Evolutionary conservation across 2,329 filamentous ascomycete genomes (phyloP), one percentile per base, ranked within the genome.

Genomic region (Beauveria sp.): DNA sequence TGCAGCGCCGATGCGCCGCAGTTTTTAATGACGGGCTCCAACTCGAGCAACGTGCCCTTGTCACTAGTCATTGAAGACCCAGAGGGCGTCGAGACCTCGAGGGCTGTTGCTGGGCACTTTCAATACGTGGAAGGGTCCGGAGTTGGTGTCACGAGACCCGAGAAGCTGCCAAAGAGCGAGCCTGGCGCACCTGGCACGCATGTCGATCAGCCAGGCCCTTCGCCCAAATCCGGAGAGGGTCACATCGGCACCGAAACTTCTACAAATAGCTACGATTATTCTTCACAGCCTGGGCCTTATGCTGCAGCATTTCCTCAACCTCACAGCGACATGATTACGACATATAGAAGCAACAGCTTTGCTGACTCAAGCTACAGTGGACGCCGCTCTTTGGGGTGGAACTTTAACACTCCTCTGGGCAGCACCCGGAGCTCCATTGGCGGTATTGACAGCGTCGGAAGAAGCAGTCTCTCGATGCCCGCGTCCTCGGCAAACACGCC

Each of bases 1-100:
- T 80, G 96, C 67, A 85, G 83, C 51, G 85, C 86, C 46, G 86
- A 91, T 61, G 89, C 88, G 38, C 93, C 93, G 52, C 81, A 80
- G 65, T 74, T 78, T 46, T 66, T 80, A 69, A 76, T 78, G 74
- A 85, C 82, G 69, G 74, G 78, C 69, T 80, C 77, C 66, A 69
- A 72, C 49, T 75, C 72, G 55, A 75, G 75, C 72, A 82, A 72
- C 73, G 82, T 85, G 73, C 81, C 82, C 43, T 69, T 85, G 72
- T 79, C 79, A 70, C 73, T 86, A 58, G 68, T 82, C 50, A 75
- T 84, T 20, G 81, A 85, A 62, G 78, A 74, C 12, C 69, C 76
- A n/a, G 74, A 76, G 34, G 81, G 81, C 40, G 78, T 84, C 57
- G 78, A 82, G 70, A 73, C 84, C 66, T 79, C 79, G 66, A 77